Percentiles rank a stretch among this genome's conserved stretches.
Evolutionary conservation across 306 rosid genomes (phyloP).

Genomic region (Clitoria ternatea): DNA sequence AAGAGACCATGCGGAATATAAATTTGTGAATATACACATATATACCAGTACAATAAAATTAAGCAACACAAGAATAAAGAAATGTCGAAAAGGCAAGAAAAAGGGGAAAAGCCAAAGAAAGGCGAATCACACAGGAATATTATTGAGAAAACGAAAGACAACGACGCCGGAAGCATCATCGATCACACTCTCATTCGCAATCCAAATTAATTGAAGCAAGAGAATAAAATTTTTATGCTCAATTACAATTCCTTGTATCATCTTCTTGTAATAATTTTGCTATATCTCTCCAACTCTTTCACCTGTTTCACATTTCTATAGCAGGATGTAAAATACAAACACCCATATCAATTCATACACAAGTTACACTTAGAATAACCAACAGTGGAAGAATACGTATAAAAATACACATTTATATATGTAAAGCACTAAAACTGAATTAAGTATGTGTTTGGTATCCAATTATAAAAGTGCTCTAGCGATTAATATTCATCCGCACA

Average conservation of each 20-base stretch:
- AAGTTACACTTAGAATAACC: background rate
- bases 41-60: background rate
- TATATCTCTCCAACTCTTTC: background rate
- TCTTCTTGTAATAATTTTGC: constrained; percentile 40
- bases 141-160: constrained; percentile 32
- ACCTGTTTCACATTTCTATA: constrained; percentile 13
- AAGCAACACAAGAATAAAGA: background rate
- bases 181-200: constrained; percentile 17
- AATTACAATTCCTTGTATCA: constrained; percentile 7
- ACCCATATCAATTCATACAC: background rate
- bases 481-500: too few species aligned
- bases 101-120: background rate
- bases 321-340: constrained; percentile 43
- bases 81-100: background rate
- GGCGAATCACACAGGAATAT: background rate
- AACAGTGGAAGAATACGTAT: background rate
- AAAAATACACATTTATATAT: too few species aligned
- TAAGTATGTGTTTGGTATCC: too few species aligned
- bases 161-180: constrained; percentile 27
- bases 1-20: background rate
- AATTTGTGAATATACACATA: constrained; percentile 12
- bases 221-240: background rate
- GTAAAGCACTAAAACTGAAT: too few species aligned
- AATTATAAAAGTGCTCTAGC: too few species aligned
- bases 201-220: constrained; percentile 9